Evolutionary conservation across 164 flowering plant species (phyloP), one percentile per base, ranked within the genome.

Genomic region (Akebia trifoliata): DNA sequence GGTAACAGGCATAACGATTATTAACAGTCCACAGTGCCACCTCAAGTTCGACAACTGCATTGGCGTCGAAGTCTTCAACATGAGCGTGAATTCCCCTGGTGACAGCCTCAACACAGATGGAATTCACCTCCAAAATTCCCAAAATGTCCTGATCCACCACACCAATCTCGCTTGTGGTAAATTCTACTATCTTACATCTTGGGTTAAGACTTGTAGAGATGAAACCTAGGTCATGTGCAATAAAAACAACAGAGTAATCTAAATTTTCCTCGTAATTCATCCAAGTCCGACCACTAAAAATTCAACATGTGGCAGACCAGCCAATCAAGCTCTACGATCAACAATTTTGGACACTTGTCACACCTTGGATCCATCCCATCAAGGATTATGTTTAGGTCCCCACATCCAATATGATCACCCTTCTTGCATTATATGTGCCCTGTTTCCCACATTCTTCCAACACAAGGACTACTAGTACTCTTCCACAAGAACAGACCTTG

Each of bases 21-120:
- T 52, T 36, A 76, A 73, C 67, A 76, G 75, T 61, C 77, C 77
- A 3, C 70, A 65, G 60, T 65, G 66, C 52, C 80, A 73, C 64
- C 75, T 76, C 40, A 73, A 76, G 62, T 71, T 76, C 17, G 80
- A 76, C 52, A 68, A 54, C 62, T 76, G 77, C 40, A 42, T 35
- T 9, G 71, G 56, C 0, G 80, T 73, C 7, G 21, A 48, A 18
- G 75, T 76, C 46, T 60, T 11, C 26, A 22, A 59, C 45, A 59
- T 73, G 59, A 62, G 36, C 37, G 46, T 71, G 14, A 57, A 62
- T 1, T 76, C 80, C n/a, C 80, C 77, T 0, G 71, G 67, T 4
- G 35, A 73, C 57, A 73, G 80, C 54, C 77, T 65, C 50, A 76
- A 73, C 54, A 76, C 80, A 6, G 80, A 76, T 25, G 80, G 80